phyloP scores from a whole-genome alignment of 768 basidiomycete species.

The Russula foetens region DNA sequence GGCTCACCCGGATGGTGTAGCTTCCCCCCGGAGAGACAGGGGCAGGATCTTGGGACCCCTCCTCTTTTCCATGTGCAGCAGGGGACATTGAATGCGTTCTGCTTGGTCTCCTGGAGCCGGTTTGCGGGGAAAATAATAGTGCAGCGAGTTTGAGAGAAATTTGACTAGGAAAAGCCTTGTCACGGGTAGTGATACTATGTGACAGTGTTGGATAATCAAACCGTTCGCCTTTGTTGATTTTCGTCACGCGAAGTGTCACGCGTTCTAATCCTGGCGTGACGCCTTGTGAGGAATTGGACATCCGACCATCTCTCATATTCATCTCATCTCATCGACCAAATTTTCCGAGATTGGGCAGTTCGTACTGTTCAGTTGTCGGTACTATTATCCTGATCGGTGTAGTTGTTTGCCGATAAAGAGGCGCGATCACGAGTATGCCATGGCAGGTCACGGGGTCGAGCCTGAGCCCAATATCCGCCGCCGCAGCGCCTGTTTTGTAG shows the following conservation, averaged over 20 bases:
- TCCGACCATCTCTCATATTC: too few relatives aligned
- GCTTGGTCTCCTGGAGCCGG: not conserved
- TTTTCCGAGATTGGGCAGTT: too few relatives aligned
- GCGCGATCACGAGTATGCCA: too few relatives aligned
- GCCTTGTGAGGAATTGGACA: too few relatives aligned
- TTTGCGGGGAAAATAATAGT: not conserved
- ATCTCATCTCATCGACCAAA: too few relatives aligned
- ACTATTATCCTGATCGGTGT: too few relatives aligned
- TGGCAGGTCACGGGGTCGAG: too few relatives aligned
- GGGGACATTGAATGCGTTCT: slow-evolving; percentile 11
- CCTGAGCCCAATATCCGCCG: too few relatives aligned
- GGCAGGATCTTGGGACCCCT: slow-evolving; percentile 41
- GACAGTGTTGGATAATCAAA: not conserved
- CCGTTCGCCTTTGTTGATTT: not conserved
- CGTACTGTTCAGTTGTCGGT: too few relatives aligned
- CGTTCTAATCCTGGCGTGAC: too few relatives aligned
- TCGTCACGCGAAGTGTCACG: not conserved
- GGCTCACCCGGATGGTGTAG: slow-evolving; percentile 64
- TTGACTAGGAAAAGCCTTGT: slow-evolving; percentile 10
- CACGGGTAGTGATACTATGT: not conserved
- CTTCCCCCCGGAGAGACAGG: slow-evolving; percentile 67
- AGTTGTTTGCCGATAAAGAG: too few relatives aligned
- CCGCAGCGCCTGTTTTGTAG: not conserved
- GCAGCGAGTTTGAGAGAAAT: slow-evolving; percentile 1
- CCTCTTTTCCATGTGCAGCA: slow-evolving; percentile 27